phyloP scores from a whole-genome alignment of 2,329 filamentous ascomycete species.

The Botrytis deweyae region DNA sequence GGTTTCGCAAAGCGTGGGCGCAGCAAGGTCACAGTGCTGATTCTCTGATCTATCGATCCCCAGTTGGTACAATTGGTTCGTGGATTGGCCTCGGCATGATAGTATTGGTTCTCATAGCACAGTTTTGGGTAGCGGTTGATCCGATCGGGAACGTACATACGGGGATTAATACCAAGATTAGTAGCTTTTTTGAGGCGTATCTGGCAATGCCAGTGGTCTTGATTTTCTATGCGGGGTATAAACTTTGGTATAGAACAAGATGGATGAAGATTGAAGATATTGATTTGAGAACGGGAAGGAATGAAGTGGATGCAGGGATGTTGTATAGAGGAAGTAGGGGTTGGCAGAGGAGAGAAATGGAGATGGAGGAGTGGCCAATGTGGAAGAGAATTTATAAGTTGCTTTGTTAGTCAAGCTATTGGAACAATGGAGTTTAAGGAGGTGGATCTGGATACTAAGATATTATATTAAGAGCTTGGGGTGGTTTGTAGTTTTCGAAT shows the following conservation, averaged over 20 bases:
- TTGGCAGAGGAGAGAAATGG: neutral
- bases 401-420: neutral
- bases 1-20: slow-evolving; percentile 79
- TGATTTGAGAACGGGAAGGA: slow-evolving; percentile 80
- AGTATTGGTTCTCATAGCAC: slow-evolving; percentile 41
- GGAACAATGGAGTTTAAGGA: neutral
- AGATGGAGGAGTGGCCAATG: neutral
- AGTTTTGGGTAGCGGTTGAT: slow-evolving; percentile 79
- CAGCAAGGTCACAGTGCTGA: slow-evolving; percentile 58
- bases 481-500: neutral
- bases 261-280: slow-evolving; percentile 70
- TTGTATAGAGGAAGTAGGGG: slow-evolving; percentile 69
- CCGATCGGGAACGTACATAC: slow-evolving; percentile 57
- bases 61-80: slow-evolving; percentile 60
- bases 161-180: slow-evolving; percentile 46
- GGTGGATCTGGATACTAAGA: neutral
- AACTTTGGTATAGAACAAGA: slow-evolving; percentile 70
- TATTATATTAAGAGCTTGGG: neutral
- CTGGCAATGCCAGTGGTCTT: slow-evolving; percentile 68
- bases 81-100: slow-evolving; percentile 60
- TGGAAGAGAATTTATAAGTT: slow-evolving; percentile 9
- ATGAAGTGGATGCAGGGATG: slow-evolving; percentile 56
- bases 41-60: slow-evolving; percentile 62
- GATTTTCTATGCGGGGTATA: slow-evolving; percentile 70
- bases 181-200: slow-evolving; percentile 73